Base-by-base conservation (phyloP, 768 basidiomycete species). In the Roridomyces roridus region DNA sequence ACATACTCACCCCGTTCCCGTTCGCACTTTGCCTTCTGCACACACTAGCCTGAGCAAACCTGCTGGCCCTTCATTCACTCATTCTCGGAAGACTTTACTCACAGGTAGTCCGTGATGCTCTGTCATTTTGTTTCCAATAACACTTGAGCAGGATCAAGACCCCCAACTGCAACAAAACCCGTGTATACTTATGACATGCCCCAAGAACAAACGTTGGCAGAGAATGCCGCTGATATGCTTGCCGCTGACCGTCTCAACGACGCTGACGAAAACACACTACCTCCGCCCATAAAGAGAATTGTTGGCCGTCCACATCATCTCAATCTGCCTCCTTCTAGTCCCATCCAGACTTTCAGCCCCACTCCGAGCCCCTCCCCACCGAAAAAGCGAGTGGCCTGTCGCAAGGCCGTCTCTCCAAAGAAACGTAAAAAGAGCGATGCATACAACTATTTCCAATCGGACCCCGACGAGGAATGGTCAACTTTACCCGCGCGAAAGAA, bases 401-500 rank as follows among this genome's bases (percentile, higher is more conserved):
- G 50, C 49, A 62, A 46, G 21, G 46, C 7, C 18, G 34, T 41
- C 4, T 31, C 14, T 2, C 59, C 56, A 9, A n/a, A 45, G 12
- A 45, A 59, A n/a, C 21, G 42, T 15, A 53, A 50, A 31, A 43
- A 51, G 31, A 57, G 48, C 17, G 68, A 62, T 25, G 71, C 72
- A 8, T 75, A 77, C 43, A 55, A 55, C 18, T 69, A 68, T 48
- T 37, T 57, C 9, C 47, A 44, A 5, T 42, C 60, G 7, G 73
- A 77, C 45, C 53, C 69, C 3, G 76, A 77, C 42, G 73, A 74
- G 45, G 62, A 69, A 18, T 78, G 76, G 76, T 70, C 67, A 20
- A 77, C 77, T 2, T 59, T 78, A 12, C 72, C 72, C 5, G n/a
- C 53, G 5, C 65, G 68, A 20, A 77, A 73, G 61, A 74, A 68